These are phyloP conservation scores for Bassia scoparia DNA, from an alignment of 148 eudicot species.

Conservation along the genomic window DNA sequence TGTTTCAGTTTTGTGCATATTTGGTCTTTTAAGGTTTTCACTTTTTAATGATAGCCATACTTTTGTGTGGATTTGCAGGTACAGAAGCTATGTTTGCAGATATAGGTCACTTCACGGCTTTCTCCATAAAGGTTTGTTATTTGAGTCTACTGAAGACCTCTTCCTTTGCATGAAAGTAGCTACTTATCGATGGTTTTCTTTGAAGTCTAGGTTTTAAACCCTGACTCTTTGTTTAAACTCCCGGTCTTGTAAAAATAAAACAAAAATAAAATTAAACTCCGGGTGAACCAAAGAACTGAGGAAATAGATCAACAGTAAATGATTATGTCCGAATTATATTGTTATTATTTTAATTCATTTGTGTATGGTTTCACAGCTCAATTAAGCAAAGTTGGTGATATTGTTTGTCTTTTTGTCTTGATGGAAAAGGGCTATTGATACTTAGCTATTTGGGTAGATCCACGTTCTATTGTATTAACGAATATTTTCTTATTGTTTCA, in stretches of 20 bases:
- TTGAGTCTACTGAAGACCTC: neutral
- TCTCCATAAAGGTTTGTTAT: constrained; percentile 64
- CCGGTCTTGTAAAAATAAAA: too few species aligned
- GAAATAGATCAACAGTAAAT: neutral
- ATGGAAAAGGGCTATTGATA: neutral
- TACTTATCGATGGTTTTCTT: neutral
- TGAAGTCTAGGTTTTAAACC: neutral
- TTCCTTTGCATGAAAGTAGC: neutral
- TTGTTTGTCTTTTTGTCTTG: neutral
- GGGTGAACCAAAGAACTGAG: neutral
- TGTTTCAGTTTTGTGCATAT: neutral
- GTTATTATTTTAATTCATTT: neutral
- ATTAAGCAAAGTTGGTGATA: neutral
- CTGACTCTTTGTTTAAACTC: too few species aligned
- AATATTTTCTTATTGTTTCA: neutral
- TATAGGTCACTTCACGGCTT: constrained; percentile 84
- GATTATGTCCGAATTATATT: neutral
- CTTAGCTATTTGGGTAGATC: neutral
- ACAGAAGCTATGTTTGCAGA: constrained; percentile 98
- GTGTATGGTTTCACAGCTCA: neutral
- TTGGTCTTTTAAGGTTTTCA: constrained; percentile 15
- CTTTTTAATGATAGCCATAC: constrained; percentile 12
- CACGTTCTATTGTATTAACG: neutral
- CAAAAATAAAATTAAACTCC: too few species aligned
- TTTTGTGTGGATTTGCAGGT: constrained; percentile 50